Conservation (phyloP, 495 filamentous ascomycete genomes). For the Cryomyces minteri region DNA sequence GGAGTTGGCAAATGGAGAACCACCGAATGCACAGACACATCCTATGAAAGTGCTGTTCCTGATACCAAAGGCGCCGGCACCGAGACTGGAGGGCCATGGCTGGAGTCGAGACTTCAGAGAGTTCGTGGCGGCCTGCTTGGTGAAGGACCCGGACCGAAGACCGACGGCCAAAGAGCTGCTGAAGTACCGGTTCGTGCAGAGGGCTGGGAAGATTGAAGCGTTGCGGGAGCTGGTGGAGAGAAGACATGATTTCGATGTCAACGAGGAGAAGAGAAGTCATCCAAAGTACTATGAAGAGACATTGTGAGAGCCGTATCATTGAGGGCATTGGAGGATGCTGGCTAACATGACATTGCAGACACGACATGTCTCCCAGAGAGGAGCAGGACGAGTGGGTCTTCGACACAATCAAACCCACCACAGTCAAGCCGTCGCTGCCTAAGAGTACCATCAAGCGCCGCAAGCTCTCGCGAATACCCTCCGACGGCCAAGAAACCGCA, state of each 20-base stretch:
- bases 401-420: conserved; percentile 60
- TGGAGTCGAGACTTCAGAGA: conserved; percentile 88
- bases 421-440: conserved; percentile 12
- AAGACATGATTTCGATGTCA: conserved; percentile 51
- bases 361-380: conserved; percentile 45
- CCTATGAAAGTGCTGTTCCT: conserved; percentile 98
- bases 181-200: conserved; percentile 74
- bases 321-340: neutral
- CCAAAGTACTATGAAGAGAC: conserved; percentile 80
- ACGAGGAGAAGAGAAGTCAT: conserved; percentile 33
- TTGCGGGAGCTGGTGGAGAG: conserved; percentile 88
- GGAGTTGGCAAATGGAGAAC: conserved; percentile 82
- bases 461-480: conserved; percentile 22
- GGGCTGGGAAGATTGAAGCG: conserved; percentile 77
- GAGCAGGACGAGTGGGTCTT: conserved; percentile 94
- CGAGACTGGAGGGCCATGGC: conserved; percentile 52
- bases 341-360: conserved; percentile 15
- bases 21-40: conserved; percentile 90
- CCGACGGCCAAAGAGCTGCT: conserved; percentile 77
- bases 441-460: conserved; percentile 29
- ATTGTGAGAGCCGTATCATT: conserved; percentile 27
- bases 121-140: conserved; percentile 74
- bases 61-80: conserved; percentile 88
- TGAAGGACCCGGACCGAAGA: conserved; percentile 72
- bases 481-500: conserved; percentile 1